Conservation (phyloP, 1,284 basidiomycete species). For the Cutaneotrichosporon spelunceum region DNA sequence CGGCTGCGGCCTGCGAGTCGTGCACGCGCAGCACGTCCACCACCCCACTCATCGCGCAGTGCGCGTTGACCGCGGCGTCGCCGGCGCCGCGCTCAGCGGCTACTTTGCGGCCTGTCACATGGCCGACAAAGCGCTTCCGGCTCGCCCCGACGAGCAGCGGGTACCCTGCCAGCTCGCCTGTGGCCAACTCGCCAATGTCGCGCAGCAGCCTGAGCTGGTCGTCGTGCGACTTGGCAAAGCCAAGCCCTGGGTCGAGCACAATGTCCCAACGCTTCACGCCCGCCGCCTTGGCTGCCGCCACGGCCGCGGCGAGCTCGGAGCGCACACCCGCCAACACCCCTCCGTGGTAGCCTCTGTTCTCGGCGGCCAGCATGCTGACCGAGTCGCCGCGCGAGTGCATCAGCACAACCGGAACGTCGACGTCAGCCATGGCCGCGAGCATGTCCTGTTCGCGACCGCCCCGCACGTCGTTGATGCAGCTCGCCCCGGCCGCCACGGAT, state of each 20-base stretch:
- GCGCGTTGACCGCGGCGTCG: constrained; percentile 74
- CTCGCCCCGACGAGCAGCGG: constrained; percentile 76
- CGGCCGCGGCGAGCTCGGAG: constrained; percentile 68
- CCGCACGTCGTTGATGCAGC: constrained; percentile 92
- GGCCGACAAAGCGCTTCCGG: constrained; percentile 77
- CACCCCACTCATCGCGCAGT: constrained; percentile 70
- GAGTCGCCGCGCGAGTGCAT: constrained; percentile 91
- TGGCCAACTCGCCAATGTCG: constrained; percentile 57
- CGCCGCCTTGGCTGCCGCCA: constrained; percentile 67
- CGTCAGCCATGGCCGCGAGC: constrained; percentile 63
- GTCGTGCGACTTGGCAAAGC: constrained; percentile 83
- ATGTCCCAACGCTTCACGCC: constrained; percentile 87
- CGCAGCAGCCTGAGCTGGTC: constrained; percentile 72
- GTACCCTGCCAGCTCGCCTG: constrained; percentile 47
- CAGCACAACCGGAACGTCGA: constrained; percentile 66
- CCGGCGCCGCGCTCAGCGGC: constrained; percentile 71
- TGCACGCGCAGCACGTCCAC: constrained; percentile 76
- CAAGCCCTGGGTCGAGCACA: constrained; percentile 87
- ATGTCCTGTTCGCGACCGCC: constrained; percentile 65
- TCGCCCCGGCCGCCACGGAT: constrained; percentile 78
- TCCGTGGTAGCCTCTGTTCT: constrained; percentile 65
- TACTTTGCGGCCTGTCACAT: constrained; percentile 52
- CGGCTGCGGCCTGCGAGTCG: constrained; percentile 67
- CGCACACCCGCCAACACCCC: constrained; percentile 69
- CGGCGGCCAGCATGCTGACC: constrained; percentile 56